Base-by-base conservation (phyloP, 148 eudicot species). In the Salicornia ramosissima region DNA sequence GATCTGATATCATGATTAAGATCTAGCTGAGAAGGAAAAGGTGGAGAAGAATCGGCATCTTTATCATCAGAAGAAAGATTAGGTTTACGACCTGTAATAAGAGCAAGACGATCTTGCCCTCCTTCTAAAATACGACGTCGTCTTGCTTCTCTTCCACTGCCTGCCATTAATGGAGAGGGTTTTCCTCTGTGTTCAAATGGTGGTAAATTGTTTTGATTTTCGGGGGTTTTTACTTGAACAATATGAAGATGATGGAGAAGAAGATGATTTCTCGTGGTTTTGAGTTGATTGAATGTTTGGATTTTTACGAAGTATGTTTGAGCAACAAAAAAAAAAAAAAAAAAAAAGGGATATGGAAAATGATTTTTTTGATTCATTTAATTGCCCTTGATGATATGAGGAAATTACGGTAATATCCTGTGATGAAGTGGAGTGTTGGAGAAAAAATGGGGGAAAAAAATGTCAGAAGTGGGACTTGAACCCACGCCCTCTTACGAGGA, bases 91-190 rank as follows among this genome's bases (percentile, higher is more conserved):
- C 92, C 89, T 26, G 89, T 83, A 62, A 87, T 87, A 36, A 87
- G 78, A 52, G 92, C 92, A 6, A 87, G 53, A 31, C 92, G 89
- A 70, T 87, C 87, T 45, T 77, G 67, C 0, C 92, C 87, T 74
- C 84, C 78, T 56, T 83, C 80, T 6, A 77, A 26, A n/a, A 87
- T 85, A 67, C 89, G 87, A 65, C 92, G 92, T 56, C 92, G 87
- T 70, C 92, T 72, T 21, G 84, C 83, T 16, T 83, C 89, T 34
- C 87, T 71, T 26, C 31, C 65, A 40, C 26, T 61, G 21, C 30
- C 71, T 55, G 80, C 72, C 70, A 73, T 73, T 43, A 28, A 8
- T 24, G 0, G 12, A 45, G 2, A 45, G 14, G 10, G 19, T 51
- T 8, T 18, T 24, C 45, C 68, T 65, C 53, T 45, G 57, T 67